A percentile compares a stretch with the other conserved stretches of the same genome.
These are phyloP conservation scores for Cyberlindnera xishuangbannaensis DNA, from an alignment of 805 yeast genomes.

Conservation along the genomic window DNA sequence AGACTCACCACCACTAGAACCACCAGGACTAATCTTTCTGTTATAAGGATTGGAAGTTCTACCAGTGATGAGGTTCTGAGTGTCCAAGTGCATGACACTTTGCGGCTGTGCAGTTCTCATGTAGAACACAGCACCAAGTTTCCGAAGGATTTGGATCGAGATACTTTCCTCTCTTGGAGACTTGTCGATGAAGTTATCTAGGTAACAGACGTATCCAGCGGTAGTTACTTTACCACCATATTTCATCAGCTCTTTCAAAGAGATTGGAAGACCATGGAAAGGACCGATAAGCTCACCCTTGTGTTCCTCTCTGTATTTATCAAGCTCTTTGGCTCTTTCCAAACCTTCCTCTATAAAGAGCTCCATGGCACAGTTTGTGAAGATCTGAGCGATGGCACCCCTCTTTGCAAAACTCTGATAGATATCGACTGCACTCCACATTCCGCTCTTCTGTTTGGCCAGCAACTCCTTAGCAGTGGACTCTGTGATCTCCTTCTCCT, in stretches of 20 bases:
- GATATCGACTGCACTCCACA: slow-evolving; percentile 37
- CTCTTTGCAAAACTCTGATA: slow-evolving; percentile 51
- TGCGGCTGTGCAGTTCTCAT: slow-evolving; percentile 67
- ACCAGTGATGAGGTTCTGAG: slow-evolving; percentile 55
- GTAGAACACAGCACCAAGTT: slow-evolving; percentile 46
- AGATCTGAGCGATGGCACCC: slow-evolving; percentile 51
- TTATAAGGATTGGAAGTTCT: slow-evolving; percentile 56
- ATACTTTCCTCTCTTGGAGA: slow-evolving; percentile 41
- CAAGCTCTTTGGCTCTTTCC: slow-evolving; percentile 49
- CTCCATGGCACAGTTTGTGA: slow-evolving; percentile 33
- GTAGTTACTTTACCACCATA: slow-evolving; percentile 50
- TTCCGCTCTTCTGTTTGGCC: slow-evolving; percentile 23
- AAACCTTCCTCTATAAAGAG: slow-evolving; percentile 54
- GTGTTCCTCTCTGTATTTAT: slow-evolving; percentile 33
- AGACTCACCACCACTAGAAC: slow-evolving; percentile 71
- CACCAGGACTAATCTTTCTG: slow-evolving; percentile 55
- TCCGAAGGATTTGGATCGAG: slow-evolving; percentile 36
- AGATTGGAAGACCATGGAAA: slow-evolving; percentile 64
- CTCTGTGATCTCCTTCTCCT: slow-evolving; percentile 20
- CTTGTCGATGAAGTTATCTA: slow-evolving; percentile 34
- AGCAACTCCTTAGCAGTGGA: slow-evolving; percentile 16
- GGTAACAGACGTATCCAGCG: slow-evolving; percentile 53
- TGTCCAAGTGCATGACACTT: slow-evolving; percentile 63
- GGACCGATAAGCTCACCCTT: slow-evolving; percentile 56
- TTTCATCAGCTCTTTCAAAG: slow-evolving; percentile 60